Evolutionary conservation across 1,284 basidiomycete species (phyloP).

Genomic region (Acaromyces ingoldii): DNA sequence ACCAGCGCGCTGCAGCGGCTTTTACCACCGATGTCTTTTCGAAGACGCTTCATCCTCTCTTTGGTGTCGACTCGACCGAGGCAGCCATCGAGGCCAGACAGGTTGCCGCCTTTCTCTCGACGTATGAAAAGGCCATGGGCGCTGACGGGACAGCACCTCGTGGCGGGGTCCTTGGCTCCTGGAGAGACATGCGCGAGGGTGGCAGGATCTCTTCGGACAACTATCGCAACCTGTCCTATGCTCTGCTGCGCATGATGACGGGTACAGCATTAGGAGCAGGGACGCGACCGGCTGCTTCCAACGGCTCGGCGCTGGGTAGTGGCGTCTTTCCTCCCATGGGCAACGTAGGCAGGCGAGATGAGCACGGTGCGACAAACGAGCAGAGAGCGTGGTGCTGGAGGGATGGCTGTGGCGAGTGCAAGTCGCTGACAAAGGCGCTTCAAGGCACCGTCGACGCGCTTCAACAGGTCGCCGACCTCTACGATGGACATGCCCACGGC

Average conservation of each 20-base stretch:
- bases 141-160: constrained; percentile 19
- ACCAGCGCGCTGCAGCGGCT: background rate
- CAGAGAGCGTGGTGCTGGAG: constrained; percentile 81
- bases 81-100: constrained; percentile 22
- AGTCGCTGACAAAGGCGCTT: constrained; percentile 69
- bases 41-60: constrained; percentile 73
- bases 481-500: constrained; percentile 69
- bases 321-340: constrained; percentile 51
- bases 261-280: constrained; percentile 17
- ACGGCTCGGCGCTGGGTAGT: background rate
- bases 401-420: constrained; percentile 69
- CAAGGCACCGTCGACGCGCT: constrained; percentile 71
- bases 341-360: constrained; percentile 56
- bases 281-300: background rate
- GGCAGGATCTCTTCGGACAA: background rate
- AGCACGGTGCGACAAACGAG: constrained; percentile 58
- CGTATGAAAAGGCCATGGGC: constrained; percentile 27
- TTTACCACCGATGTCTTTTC: constrained; percentile 60
- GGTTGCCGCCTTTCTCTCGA: constrained; percentile 21
- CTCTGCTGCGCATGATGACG: constrained; percentile 29
- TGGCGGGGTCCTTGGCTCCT: constrained; percentile 5
- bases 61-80: constrained; percentile 63
- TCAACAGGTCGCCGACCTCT: constrained; percentile 68
- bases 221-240: constrained; percentile 25
- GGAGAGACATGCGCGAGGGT: background rate